Evolutionary conservation across 2,329 filamentous ascomycete species (phyloP).

Genomic region (Kalaharituber pfeilii): DNA sequence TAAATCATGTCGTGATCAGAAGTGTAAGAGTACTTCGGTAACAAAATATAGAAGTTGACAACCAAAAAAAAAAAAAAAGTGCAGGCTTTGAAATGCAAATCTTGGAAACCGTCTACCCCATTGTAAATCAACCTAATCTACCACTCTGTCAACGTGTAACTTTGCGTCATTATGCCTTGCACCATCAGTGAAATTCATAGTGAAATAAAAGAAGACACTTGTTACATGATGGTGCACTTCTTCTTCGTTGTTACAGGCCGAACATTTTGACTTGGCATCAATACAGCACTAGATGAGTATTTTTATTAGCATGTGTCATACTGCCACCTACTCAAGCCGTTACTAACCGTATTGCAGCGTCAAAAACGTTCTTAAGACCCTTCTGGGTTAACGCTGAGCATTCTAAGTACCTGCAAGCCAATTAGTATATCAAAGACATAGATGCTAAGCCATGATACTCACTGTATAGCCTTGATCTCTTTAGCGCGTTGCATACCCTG

Average conservation of each 20-base stretch:
- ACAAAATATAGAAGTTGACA: too few relatives aligned
- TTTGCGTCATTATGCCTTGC: constrained; percentile 5
- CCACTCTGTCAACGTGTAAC: background rate
- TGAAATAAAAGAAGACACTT: constrained; percentile 8
- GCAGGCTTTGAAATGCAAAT: background rate
- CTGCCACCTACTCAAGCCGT: background rate
- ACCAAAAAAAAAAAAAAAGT: constrained; percentile 10
- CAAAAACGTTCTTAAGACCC: constrained; percentile 96
- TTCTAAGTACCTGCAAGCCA: constrained; percentile 48
- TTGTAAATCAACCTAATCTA: background rate
- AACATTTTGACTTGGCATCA: constrained; percentile 45
- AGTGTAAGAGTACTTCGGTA: constrained; percentile 5
- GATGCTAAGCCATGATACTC: background rate
- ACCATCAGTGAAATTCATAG: background rate
- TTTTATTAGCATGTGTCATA: constrained; percentile 3
- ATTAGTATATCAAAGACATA: background rate
- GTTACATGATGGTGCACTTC: constrained; percentile 49
- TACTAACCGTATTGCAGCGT: constrained; percentile 87
- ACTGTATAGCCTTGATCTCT: constrained; percentile 92
- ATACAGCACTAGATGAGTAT: constrained; percentile 40
- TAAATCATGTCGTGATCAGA: too few relatives aligned
- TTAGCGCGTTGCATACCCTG: constrained; percentile 76
- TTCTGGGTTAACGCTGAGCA: constrained; percentile 93
- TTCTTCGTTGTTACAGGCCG: constrained; percentile 35
- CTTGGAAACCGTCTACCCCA: background rate